A percentile compares a stretch with the other conserved stretches of the same genome.
Evolutionary conservation across 139 green algal genomes (phyloP).

Genomic region (Chlamydomonas schloesseri): DNA sequence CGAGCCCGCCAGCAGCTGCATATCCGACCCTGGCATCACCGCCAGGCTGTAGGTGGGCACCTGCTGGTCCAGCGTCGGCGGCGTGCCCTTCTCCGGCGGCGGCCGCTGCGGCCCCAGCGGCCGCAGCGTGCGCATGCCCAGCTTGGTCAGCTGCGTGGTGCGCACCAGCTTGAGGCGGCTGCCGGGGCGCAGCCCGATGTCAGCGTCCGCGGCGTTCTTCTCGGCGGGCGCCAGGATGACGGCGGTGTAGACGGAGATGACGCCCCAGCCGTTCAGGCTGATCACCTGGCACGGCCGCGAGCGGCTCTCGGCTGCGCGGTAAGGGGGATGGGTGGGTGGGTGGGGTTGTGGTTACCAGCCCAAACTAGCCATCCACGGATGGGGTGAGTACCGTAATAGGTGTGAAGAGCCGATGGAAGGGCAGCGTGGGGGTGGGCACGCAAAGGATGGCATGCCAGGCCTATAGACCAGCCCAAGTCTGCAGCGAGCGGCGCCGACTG

Average conservation of each 20-base stretch:
- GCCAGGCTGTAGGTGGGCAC: constrained; percentile 28
- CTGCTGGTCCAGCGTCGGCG: constrained; percentile 6
- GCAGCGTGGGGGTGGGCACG: too few relatives aligned
- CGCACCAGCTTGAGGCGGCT: constrained; percentile 60
- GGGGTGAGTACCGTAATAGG: too few relatives aligned
- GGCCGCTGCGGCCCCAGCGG: not conserved
- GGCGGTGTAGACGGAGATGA: constrained; percentile 54
- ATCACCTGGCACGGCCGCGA: constrained; percentile 50
- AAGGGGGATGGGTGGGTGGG: not conserved
- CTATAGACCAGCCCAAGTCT: too few relatives aligned
- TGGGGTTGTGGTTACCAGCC: not conserved
- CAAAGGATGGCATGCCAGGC: too few relatives aligned
- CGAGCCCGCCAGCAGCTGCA: constrained; percentile 58
- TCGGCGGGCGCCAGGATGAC: constrained; percentile 40
- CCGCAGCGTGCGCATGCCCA: constrained; percentile 49
- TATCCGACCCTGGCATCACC: constrained; percentile 21
- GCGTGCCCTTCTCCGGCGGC: not conserved
- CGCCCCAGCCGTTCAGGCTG: constrained; percentile 51
- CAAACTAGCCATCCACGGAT: too few relatives aligned
- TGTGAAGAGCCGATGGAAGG: too few relatives aligned
- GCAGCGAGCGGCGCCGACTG: too few relatives aligned
- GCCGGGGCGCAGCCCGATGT: constrained; percentile 63
- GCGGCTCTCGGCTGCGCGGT: constrained; percentile 23
- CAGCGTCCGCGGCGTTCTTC: constrained; percentile 41
- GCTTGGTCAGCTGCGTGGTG: constrained; percentile 28